These are phyloP conservation scores for Serendipita indica DNA, from an alignment of 768 basidiomycete genomes.

Conservation along the genomic window DNA sequence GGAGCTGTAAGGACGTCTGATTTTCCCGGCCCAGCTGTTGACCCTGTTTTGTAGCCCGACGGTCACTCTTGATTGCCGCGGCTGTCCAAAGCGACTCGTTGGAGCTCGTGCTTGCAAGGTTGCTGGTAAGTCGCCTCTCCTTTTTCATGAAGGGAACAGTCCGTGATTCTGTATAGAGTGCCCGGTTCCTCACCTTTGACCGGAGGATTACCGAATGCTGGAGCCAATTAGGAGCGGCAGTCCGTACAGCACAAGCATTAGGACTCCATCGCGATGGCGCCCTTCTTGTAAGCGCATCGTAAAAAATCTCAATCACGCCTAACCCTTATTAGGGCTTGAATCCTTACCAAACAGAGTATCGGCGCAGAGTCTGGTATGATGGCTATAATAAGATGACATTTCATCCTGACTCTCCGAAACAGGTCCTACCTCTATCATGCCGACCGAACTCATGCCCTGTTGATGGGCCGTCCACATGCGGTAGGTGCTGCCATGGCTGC, in stretches of 20 bases:
- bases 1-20: constrained; percentile 62
- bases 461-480: constrained; percentile 78
- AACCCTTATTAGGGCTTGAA: constrained; percentile 42
- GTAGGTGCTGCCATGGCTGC: background rate
- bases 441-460: constrained; percentile 80
- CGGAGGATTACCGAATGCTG: constrained; percentile 88
- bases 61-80: constrained; percentile 78
- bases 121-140: constrained; percentile 36
- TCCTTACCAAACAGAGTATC: constrained; percentile 66
- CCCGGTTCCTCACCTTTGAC: constrained; percentile 56
- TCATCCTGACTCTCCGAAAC: constrained; percentile 12
- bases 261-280: constrained; percentile 83
- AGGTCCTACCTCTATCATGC: constrained; percentile 90
- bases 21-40: background rate
- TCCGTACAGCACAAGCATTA: constrained; percentile 84
- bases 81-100: constrained; percentile 87
- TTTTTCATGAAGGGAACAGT: background rate
- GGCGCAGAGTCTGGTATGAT: constrained; percentile 75
- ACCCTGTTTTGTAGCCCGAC: constrained; percentile 40
- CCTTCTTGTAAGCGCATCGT: constrained; percentile 39
- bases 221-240: constrained; percentile 87
- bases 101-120: constrained; percentile 82
- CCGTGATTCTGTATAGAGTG: constrained; percentile 33
- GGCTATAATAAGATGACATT: background rate
- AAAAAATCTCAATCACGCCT: background rate